A percentile compares a stretch with the other conserved stretches of the same genome.
phyloP scores from a whole-genome alignment of 768 basidiomycete species.

The Boletus huronensis region DNA sequence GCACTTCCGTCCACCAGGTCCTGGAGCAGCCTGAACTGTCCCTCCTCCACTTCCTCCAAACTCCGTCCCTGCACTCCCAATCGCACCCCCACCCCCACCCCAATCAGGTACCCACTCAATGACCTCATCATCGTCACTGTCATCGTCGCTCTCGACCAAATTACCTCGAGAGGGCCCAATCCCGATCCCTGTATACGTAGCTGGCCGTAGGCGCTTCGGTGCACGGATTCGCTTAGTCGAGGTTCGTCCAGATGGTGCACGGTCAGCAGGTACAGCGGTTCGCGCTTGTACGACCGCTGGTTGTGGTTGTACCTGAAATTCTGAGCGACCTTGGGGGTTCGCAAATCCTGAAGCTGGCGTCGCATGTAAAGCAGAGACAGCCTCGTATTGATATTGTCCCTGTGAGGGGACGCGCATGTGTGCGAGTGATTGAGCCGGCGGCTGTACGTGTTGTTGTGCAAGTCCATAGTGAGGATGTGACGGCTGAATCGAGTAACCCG shows the following conservation, averaged over 20 bases:
- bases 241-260: conserved; percentile 1
- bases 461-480: not conserved
- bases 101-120: conserved; percentile 20
- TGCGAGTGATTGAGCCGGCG: not conserved
- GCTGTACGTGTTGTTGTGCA: conserved; percentile 12
- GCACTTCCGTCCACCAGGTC: conserved; percentile 27
- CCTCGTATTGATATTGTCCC: conserved; percentile 8
- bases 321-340: not conserved
- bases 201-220: conserved; percentile 20
- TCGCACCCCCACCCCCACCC: not conserved
- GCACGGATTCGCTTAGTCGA: conserved; percentile 22
- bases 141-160: conserved; percentile 25
- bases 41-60: conserved; percentile 7
- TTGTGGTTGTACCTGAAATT: not conserved
- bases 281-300: not conserved
- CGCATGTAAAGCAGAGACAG: not conserved
- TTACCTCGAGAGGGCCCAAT: not conserved
- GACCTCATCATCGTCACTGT: conserved; percentile 31
- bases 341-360: not conserved
- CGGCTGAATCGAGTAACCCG: not conserved
- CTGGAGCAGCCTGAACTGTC: conserved; percentile 4
- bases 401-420: conserved; percentile 2
- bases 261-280: not conserved
- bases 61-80: not conserved
- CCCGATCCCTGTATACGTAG: not conserved